phyloP scores from a whole-genome alignment of 768 basidiomycete genomes.

The Termitomyces heimii region DNA sequence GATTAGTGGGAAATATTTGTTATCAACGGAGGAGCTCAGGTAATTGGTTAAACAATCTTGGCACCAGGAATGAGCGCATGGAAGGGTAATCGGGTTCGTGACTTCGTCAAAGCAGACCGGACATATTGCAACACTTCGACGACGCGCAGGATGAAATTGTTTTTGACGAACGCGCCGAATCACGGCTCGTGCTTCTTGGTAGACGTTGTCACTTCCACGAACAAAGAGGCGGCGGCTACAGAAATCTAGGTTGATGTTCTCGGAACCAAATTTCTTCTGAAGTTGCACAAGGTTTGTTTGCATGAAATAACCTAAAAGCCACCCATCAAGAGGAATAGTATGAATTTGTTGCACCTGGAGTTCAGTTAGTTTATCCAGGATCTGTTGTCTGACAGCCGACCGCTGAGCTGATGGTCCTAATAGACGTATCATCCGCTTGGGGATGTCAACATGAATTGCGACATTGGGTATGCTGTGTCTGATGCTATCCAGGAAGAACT shows the following conservation, averaged over 20 bases:
- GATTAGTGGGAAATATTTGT: constrained; percentile 59
- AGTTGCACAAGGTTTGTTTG: constrained; percentile 39
- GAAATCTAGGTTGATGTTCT: constrained; percentile 50
- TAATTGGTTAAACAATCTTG: constrained; percentile 54
- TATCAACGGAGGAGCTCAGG: constrained; percentile 50
- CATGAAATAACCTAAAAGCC: constrained; percentile 39
- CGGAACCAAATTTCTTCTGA: constrained; percentile 44
- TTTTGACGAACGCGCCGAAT: constrained; percentile 26
- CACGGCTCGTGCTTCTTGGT: constrained; percentile 35
- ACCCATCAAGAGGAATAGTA: constrained; percentile 40
- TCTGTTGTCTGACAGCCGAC: constrained; percentile 30
- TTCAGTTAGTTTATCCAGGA: constrained; percentile 41
- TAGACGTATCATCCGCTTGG: constrained; percentile 42
- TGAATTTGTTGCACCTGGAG: constrained; percentile 37
- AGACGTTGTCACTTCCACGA: constrained; percentile 47
- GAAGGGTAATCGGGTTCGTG: constrained; percentile 43
- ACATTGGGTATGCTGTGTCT: constrained; percentile 32
- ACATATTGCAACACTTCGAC: constrained; percentile 30
- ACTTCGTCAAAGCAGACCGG: constrained; percentile 67
- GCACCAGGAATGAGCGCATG: constrained; percentile 70
- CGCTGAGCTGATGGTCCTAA: constrained; percentile 45
- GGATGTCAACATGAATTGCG: constrained; percentile 33
- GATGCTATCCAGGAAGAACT: constrained; percentile 37
- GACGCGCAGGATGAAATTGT: constrained; percentile 13
- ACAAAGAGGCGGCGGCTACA: constrained; percentile 37